phyloP scores from a whole-genome alignment of 1,284 basidiomycete genomes.

The Cryptococcus hybrid region DNA sequence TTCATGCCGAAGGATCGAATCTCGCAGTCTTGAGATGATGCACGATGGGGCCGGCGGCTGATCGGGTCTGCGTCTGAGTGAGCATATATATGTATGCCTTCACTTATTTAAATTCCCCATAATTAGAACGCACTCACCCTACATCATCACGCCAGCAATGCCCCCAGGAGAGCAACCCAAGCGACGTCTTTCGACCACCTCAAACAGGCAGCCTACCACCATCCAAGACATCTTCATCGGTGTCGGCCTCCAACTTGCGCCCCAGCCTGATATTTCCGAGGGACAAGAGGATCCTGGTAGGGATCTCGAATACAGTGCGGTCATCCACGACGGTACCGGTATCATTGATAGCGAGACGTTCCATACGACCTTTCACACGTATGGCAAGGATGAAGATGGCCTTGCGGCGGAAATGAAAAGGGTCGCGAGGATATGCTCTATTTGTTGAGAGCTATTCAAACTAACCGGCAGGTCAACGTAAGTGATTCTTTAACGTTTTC shows the following conservation, averaged over 20 bases:
- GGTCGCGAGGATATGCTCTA: constrained; percentile 26
- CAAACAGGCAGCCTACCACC: constrained; percentile 22
- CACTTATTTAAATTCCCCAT: background rate
- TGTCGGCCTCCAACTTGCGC: constrained; percentile 19
- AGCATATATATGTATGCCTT: too few relatives aligned
- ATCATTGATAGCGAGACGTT: constrained; percentile 31
- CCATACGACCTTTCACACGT: constrained; percentile 11
- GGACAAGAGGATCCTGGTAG: constrained; percentile 10
- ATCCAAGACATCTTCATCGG: constrained; percentile 40
- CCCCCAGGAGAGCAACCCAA: constrained; percentile 7
- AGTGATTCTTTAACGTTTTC: constrained; percentile 4
- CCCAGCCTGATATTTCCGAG: constrained; percentile 1
- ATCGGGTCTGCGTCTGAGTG: too few relatives aligned
- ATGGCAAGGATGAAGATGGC: constrained; percentile 17
- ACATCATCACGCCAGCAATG: constrained; percentile 9
- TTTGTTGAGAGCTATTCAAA: constrained; percentile 22
- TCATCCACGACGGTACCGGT: constrained; percentile 38
- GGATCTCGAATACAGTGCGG: constrained; percentile 28
- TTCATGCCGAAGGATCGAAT: too few relatives aligned
- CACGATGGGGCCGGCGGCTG: too few relatives aligned
- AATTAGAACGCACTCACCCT: background rate
- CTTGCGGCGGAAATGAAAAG: constrained; percentile 24
- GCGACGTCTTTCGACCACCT: constrained; percentile 21
- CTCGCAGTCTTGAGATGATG: too few relatives aligned
- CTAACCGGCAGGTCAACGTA: constrained; percentile 30